Percentiles rank a stretch among this genome's conserved stretches.
These are phyloP conservation scores for Thalia dealbata DNA, from an alignment of 176 grass and related monocot genomes.

Conservation along the genomic window DNA sequence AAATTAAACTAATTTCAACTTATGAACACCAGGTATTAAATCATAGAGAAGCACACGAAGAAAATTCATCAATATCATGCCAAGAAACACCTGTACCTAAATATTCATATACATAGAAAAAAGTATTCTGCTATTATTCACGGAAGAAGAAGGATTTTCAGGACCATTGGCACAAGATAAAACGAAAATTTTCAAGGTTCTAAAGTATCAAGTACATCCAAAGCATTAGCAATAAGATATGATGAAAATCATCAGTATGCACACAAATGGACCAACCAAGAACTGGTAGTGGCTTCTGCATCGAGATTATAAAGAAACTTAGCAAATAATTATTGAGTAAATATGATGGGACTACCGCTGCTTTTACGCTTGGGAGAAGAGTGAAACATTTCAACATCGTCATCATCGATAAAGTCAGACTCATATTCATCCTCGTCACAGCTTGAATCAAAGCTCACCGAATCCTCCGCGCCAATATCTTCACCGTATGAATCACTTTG, in stretches of 20 bases:
- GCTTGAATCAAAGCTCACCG: slow-evolving; percentile 29
- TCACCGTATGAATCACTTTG: slow-evolving; percentile 45
- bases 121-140: neutral
- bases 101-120: neutral
- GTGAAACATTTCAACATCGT: slow-evolving; percentile 34
- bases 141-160: neutral
- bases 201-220: no score
- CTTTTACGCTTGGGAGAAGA: slow-evolving; percentile 40
- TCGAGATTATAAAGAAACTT: neutral
- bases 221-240: neutral
- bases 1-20: neutral
- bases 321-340: neutral
- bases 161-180: neutral
- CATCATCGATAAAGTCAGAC: slow-evolving; percentile 80
- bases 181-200: no score
- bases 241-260: neutral
- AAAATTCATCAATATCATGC: neutral
- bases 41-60: neutral
- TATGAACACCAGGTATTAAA: neutral
- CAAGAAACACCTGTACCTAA: neutral
- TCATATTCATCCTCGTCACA: slow-evolving; percentile 64
- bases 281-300: neutral
- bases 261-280: neutral
- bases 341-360: slow-evolving; percentile 35
- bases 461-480: slow-evolving; percentile 50